Evolutionary conservation across 2,329 filamentous ascomycete species (phyloP), one percentile per base, ranked within the genome.

Genomic region (Rhytidhysteron rufulum): DNA sequence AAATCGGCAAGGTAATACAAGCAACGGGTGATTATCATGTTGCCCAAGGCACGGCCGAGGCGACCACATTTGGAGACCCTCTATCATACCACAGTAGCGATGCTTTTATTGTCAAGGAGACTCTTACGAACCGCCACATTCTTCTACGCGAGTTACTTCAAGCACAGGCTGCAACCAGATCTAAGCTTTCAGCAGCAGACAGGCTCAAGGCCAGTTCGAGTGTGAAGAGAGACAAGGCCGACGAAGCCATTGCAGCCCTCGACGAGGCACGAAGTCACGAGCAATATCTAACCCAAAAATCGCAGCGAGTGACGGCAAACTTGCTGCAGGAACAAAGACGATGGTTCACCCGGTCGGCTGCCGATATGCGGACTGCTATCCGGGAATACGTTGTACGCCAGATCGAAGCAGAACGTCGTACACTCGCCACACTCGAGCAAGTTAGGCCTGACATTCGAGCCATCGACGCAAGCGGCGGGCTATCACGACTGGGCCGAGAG

Each of bases 41-140:
- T 13, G 91, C 91, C 1, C 93, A 98, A 70, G 93, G 90, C 30
- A 98, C 93, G 2, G 90, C 89, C 13, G 91, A 98, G 71, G 93
- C 93, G 7, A 95, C 91, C 7, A 96, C 91, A 1, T 78, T 98
- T 37, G 89, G 88, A 33, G 93, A 98, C 55, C 88, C 93, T 9
- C 82, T 98, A 47, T 86, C 90, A 56, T 96, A 97, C 62, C 89
- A 97, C 68, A 95, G 89, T 32, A 84, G 88, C 42, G 93, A 98
- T 65, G 88, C 93, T 32, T 95, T 96, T 62, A 95, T 97, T 54
- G 93, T 97, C 51, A 98, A 98, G 67, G 93, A 98, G 63, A 95
- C 90, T 9, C 78, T 98, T 48, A 98, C 93, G 4, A 98, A 98
- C 70, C 86, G 93, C 10, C 93, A 98, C 68, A 95, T 98, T 47